Evolutionary conservation across 2,329 filamentous ascomycete genomes (phyloP).

Genomic region (Metarhizium rileyi): DNA sequence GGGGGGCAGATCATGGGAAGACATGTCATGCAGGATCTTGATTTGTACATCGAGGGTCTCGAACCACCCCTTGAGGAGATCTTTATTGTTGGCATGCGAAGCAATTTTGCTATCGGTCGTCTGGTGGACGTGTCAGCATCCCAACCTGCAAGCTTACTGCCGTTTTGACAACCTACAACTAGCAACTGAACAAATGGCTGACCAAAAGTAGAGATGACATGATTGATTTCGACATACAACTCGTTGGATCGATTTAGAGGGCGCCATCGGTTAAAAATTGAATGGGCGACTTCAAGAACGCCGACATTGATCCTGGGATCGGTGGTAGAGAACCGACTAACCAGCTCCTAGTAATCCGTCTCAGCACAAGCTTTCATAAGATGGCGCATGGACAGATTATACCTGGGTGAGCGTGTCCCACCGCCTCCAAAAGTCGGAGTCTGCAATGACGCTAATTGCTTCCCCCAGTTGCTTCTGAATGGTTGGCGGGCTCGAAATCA

Average conservation of each 20-base stretch:
- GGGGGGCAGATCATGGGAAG: constrained; percentile 91
- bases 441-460: constrained; percentile 92
- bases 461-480: constrained; percentile 93
- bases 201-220: constrained; percentile 81
- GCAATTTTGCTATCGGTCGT: constrained; percentile 64
- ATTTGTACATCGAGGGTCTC: constrained; percentile 79
- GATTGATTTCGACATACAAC: constrained; percentile 90
- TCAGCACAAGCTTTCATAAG: not conserved
- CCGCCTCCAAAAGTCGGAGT: constrained; percentile 91
- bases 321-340: constrained; percentile 71
- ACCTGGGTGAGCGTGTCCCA: constrained; percentile 94
- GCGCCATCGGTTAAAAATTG: constrained; percentile 93
- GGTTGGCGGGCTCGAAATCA: constrained; percentile 81
- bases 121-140: constrained; percentile 22
- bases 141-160: not conserved
- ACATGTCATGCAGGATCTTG: constrained; percentile 91
- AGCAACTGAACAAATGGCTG: constrained; percentile 74
- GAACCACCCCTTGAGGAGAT: constrained; percentile 66
- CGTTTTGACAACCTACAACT: constrained; percentile 39
- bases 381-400: constrained; percentile 5
- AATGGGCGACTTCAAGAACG: constrained; percentile 93
- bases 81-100: constrained; percentile 65
- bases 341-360: constrained; percentile 55
- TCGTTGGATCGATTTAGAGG: constrained; percentile 89
- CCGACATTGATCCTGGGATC: constrained; percentile 84